Evolutionary conservation across 768 basidiomycete species (phyloP).

Genomic region (Mycena chlorophos): DNA sequence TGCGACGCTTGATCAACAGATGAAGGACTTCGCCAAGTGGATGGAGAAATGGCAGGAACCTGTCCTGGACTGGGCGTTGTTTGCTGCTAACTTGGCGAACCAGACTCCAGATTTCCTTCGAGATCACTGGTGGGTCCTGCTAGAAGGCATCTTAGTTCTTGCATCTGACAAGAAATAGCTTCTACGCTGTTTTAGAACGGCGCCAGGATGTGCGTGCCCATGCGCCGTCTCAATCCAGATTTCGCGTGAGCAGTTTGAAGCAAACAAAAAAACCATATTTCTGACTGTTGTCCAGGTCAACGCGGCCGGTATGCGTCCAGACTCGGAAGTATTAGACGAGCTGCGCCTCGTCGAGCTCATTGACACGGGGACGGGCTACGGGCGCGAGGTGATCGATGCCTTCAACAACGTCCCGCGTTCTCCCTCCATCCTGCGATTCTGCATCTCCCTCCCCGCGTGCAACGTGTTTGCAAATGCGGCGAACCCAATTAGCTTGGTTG

Average conservation of each 20-base stretch:
- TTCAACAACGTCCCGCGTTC: background rate
- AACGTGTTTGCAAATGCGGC: background rate
- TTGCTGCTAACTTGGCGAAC: slow-evolving; percentile 8
- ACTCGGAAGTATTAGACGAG: background rate
- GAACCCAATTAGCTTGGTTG: background rate
- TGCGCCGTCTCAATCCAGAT: background rate
- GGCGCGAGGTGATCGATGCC: background rate
- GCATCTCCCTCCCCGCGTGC: background rate
- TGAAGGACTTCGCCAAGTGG: background rate
- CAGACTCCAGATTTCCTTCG: background rate
- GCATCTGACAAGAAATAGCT: background rate
- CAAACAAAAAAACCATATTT: background rate
- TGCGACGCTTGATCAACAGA: background rate
- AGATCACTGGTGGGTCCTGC: background rate
- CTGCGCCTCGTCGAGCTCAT: background rate
- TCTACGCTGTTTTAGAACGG: background rate
- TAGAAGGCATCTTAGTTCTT: background rate
- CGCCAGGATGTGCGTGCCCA: background rate
- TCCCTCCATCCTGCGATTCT: background rate
- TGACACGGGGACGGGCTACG: no score
- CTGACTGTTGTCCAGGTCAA: background rate
- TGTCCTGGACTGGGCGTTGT: background rate
- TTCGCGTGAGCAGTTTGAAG: background rate
- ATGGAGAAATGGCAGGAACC: background rate
- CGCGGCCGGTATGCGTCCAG: background rate